These are phyloP conservation scores for Podospora pseudocomata DNA, from an alignment of 495 filamentous ascomycete species.

Conservation along the genomic window DNA sequence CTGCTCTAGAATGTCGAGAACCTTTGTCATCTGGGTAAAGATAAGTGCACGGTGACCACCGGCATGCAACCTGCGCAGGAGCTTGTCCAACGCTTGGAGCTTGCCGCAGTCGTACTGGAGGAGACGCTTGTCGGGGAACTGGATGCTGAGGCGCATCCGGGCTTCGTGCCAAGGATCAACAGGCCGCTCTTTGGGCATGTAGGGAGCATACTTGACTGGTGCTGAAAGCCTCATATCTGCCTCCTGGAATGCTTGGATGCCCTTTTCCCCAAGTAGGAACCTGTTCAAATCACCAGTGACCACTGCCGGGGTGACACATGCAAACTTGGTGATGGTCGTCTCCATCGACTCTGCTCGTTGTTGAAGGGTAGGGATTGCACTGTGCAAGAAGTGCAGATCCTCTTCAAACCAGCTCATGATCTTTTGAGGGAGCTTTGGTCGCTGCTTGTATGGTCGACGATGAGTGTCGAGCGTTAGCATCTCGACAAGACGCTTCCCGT, in stretches of 20 bases:
- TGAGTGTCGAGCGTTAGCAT: slow-evolving; percentile 61
- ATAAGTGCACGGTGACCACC: slow-evolving; percentile 92
- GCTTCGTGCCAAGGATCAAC: slow-evolving; percentile 89
- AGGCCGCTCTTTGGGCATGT: slow-evolving; percentile 50
- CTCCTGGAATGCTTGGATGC: slow-evolving; percentile 59
- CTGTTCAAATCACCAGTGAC: slow-evolving; percentile 72
- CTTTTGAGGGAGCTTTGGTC: slow-evolving; percentile 50
- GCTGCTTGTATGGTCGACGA: slow-evolving; percentile 50
- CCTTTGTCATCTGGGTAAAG: slow-evolving; percentile 99
- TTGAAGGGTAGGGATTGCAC: slow-evolving; percentile 69
- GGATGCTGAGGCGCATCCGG: slow-evolving; percentile 87
- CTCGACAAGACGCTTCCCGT: slow-evolving; percentile 70
- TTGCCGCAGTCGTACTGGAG: slow-evolving; percentile 98
- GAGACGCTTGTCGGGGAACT: slow-evolving; percentile 92
- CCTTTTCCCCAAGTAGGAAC: slow-evolving; percentile 57
- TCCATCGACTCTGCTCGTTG: slow-evolving; percentile 68
- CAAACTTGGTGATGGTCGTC: slow-evolving; percentile 77
- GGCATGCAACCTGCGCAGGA: slow-evolving; percentile 82
- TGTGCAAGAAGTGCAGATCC: slow-evolving; percentile 61
- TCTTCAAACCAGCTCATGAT: slow-evolving; percentile 71
- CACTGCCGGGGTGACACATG: slow-evolving; percentile 84
- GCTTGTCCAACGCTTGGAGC: slow-evolving; percentile 80
- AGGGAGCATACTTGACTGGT: slow-evolving; percentile 44
- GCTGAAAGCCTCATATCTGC: slow-evolving; percentile 43
- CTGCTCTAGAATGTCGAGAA: slow-evolving; percentile 94